Base-by-base conservation (phyloP, 371 early-diverging fungal genomes). In the Mucor velutinosus region DNA sequence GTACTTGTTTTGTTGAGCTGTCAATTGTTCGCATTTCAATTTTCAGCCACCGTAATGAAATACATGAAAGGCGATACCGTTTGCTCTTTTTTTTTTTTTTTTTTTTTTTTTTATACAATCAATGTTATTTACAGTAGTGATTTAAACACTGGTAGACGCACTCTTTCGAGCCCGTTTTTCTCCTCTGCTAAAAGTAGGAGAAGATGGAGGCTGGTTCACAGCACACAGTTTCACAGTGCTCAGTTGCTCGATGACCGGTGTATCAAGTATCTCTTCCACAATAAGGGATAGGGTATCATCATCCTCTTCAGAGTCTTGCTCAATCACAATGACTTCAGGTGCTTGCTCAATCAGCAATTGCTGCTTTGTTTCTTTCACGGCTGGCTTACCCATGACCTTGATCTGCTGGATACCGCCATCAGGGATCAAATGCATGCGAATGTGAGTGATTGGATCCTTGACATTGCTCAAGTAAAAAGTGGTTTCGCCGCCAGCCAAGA, bases 331-430 rank as follows among this genome's bases (percentile, higher is more conserved):
- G 30, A 4, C 23, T 39, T 59, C 11, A 2, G 59, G 21, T 3
- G 39, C 35, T 25, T 35, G 39, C 15, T 59, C 25, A 2, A 59
- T 30, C 21, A 59, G 14, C 23, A 59, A 25, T 21, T 6, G 37
- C 23, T 59, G 30, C 39, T 39, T 57, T 15, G 17, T n/a, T 8
- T 32, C 59, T 39, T 37, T 59, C 4, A 23, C 21, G 7, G 59
- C 35, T 2, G 59, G 37, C 17, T n/a, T 39, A 8, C 64, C 37
- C 37, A 29, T 37, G 14, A 29, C 41, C 49, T 64, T 62, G 23
- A 78, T 62, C 55, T 78, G 76, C 37, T 78, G 79, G 14, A 78
- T 62, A 27, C 76, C 76, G 7, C 79, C 79, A 58, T 78, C 79
- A 58, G 78, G 78, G 39, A 66, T 32, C 8, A 78, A n/a, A 17